These are phyloP conservation scores for Cytospora chrysosperma DNA, from an alignment of 2,329 filamentous ascomycete genomes.

Conservation along the genomic window DNA sequence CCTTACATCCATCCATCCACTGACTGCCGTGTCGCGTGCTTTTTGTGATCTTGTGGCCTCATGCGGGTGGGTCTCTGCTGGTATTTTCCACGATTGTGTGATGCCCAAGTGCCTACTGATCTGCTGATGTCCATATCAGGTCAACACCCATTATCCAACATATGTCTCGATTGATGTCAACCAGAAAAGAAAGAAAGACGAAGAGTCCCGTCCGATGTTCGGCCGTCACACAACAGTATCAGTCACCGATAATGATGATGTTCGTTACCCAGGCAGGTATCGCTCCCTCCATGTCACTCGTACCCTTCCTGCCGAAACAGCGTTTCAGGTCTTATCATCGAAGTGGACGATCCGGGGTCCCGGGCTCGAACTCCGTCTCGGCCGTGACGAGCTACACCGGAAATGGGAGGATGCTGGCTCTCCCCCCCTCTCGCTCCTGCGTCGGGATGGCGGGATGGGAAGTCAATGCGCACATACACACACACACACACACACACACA, in stretches of 20 bases:
- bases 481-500: no score
- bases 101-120: neutral
- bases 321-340: neutral
- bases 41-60: neutral
- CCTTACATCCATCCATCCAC: neutral
- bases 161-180: neutral
- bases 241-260: neutral
- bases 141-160: neutral
- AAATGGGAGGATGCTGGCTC: no score
- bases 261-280: no score
- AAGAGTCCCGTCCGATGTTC: no score
- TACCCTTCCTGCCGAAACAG: neutral
- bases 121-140: neutral
- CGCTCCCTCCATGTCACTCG: neutral
- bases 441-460: neutral
- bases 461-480: no score
- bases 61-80: neutral
- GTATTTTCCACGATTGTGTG: neutral
- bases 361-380: neutral
- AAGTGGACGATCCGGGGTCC: neutral
- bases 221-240: neutral
- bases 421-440: neutral
- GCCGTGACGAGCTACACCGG: neutral
- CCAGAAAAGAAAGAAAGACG: no score
- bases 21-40: neutral